Base-by-base conservation (phyloP, 2,329 filamentous ascomycete genomes). In the Didymella pomorum region DNA sequence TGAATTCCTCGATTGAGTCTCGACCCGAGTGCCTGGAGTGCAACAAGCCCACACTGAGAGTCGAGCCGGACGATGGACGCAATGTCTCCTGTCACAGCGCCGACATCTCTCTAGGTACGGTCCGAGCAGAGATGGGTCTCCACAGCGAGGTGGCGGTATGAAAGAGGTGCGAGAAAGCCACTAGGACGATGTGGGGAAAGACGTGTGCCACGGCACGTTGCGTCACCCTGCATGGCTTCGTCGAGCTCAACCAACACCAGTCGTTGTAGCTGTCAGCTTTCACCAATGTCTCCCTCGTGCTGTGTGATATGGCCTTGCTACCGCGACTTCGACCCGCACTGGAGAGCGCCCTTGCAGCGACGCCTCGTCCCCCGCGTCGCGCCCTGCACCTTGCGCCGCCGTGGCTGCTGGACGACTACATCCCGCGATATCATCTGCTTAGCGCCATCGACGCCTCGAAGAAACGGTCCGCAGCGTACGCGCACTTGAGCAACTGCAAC, bases 401-500 rank as follows among this genome's bases (percentile, higher is more conserved):
- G 10, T 95, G 91, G 74, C 83, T 95, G 20, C 84, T 95, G 2
- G 85, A 87, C 69, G 84, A 88, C 71, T 92, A 95, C 75, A 85
- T 85, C 12, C 91, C 91, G 1, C 86, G 88, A 47, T 93, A 93
- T 71, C 84, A 89, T 66, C 81, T 85, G 4, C 81, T 95, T 12
- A 87, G 87, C 2, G 86, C 89, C 1, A 74, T 85, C 3, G 88
- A 93, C 52, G 87, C 86, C 4, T 83, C 90, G 1, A 87, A 87
- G 78, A 96, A 96, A 74, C 86, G 90, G 11, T 89, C 88, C 1
- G 79, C 80, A 20, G 90, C 91, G 1, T 92, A 93, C 69, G 86
- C 87, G 1, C 91, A 96, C 72, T 80, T 96, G 26, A 80, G 84
- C 12, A 87, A 92, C 56, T 96, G 91, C 78, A 96, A 95, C 68